Evolutionary conservation across 2,329 filamentous ascomycete species (phyloP), one percentile per base, ranked within the genome.

Genomic region (Calonectria leucothoes): DNA sequence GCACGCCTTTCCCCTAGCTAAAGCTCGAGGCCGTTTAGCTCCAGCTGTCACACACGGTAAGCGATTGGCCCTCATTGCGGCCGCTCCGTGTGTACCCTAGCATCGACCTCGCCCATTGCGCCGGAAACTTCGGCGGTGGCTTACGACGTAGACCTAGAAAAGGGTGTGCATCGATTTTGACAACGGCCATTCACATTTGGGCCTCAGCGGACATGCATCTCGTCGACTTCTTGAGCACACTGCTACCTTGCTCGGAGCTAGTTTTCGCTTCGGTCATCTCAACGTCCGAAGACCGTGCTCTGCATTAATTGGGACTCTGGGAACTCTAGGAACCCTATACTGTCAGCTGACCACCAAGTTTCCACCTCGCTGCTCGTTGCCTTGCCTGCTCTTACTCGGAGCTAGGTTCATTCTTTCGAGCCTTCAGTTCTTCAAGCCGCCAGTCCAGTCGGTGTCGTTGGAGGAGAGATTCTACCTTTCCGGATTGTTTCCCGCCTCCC

Each of bases 381-480:
- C 51, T 42, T 27, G 15, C 25, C 42, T 14, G 51, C 11, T 51
- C 8, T 27, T 29, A 48, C 39, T 64, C 27, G 27, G 31, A n/a
- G 27, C 23, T 31, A 25, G 17, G 12, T 33, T 45, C 70, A 25
- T 52, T 59, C 66, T 51, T 59, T 48, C 48, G 59, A 20, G 48
- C 63, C 35, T 61, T 69, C 65, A 55, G 55, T 45, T 59, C 48
- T 48, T 75, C 71, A 7, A 72, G 74, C 64, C 72, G 71, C 31
- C 72, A 78, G n/a, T 72, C 66, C 31, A 81, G 76, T 52, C 76
- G 79, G 61, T 75, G 77, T 68, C 78, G 74, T 42, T 77, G 75
- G 61, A 83, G 76, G 17, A 83, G 71, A 69, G 63, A 71, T 61
- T 75, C 75, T 70, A 83, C 70, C 69, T 76, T 78, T 27, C 73